phyloP scores from a whole-genome alignment of 2,329 filamentous ascomycete species.

The Colletotrichum siamense region DNA sequence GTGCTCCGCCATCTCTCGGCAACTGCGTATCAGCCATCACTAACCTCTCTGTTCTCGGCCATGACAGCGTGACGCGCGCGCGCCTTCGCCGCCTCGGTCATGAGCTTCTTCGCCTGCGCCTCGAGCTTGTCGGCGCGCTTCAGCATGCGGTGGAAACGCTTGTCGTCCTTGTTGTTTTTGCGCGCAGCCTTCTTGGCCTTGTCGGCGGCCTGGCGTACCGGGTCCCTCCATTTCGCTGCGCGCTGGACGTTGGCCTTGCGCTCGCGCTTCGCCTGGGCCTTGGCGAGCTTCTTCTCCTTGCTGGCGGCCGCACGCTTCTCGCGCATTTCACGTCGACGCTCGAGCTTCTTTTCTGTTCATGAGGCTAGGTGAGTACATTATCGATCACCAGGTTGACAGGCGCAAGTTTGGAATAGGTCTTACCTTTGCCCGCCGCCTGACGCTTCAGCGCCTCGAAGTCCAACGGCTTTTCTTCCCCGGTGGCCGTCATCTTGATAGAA shows the following conservation, averaged over 20 bases:
- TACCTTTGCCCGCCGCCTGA: conserved; percentile 8
- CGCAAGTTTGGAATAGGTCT: not conserved
- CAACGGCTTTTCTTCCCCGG: not conserved
- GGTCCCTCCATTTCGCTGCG: conserved; percentile 35
- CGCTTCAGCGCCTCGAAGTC: conserved; percentile 22
- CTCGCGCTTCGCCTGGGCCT: conserved; percentile 42
- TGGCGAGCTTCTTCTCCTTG: conserved; percentile 40
- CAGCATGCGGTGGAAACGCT: conserved; percentile 41
- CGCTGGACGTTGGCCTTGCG: conserved; percentile 39
- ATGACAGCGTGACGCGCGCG: conserved; percentile 31
- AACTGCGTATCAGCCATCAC: not conserved
- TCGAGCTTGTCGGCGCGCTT: conserved; percentile 46
- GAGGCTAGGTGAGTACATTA: not conserved
- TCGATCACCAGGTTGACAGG: not conserved
- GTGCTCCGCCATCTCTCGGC: not conserved
- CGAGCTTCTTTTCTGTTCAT: conserved; percentile 32
- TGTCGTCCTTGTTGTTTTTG: conserved; percentile 37
- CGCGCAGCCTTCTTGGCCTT: conserved; percentile 34
- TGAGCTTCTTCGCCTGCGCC: conserved; percentile 42
- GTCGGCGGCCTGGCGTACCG: conserved; percentile 35
- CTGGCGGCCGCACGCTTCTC: conserved; percentile 31
- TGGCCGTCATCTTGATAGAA: not conserved
- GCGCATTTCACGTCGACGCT: conserved; percentile 31
- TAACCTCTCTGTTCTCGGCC: conserved; percentile 30
- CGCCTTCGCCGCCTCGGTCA: conserved; percentile 43